These are phyloP conservation scores for Colletotrichum incanum DNA, from an alignment of 2,329 filamentous ascomycete genomes.

Conservation along the genomic window DNA sequence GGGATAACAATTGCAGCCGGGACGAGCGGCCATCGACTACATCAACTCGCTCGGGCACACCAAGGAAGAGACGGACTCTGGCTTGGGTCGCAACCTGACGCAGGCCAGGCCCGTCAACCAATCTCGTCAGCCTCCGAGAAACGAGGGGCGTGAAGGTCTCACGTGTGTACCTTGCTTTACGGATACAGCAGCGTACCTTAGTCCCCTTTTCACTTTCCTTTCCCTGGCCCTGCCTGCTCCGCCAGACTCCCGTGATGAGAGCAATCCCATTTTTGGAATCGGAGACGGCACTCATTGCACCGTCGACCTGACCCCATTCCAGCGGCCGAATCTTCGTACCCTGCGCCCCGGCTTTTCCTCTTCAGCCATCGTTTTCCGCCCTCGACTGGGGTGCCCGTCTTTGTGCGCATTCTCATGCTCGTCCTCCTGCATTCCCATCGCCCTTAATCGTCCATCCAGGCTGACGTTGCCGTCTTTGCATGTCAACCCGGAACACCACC, in stretches of 20 bases:
- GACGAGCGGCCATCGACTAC: constrained; percentile 20
- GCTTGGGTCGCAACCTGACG: constrained; percentile 42
- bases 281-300: constrained; percentile 32
- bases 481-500: constrained; percentile 19
- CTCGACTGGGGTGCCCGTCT: constrained; percentile 12
- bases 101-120: constrained; percentile 37
- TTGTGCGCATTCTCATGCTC: constrained; percentile 11
- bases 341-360: constrained; percentile 37
- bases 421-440: constrained; percentile 1
- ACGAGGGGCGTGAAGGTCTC: constrained; percentile 39
- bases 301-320: constrained; percentile 34
- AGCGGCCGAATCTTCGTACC: constrained; percentile 28
- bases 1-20: constrained; percentile 23
- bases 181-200: constrained; percentile 14
- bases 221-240: neutral
- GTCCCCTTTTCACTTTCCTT: constrained; percentile 1
- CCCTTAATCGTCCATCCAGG: constrained; percentile 13
- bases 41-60: constrained; percentile 39
- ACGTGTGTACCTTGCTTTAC: constrained; percentile 41
- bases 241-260: constrained; percentile 14
- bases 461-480: constrained; percentile 24
- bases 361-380: constrained; percentile 32
- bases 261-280: constrained; percentile 34
- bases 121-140: constrained; percentile 36
- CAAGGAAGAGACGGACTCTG: constrained; percentile 36